phyloP scores from a whole-genome alignment of 2,329 filamentous ascomycete genomes.

The Sphaerulina populicola region DNA sequence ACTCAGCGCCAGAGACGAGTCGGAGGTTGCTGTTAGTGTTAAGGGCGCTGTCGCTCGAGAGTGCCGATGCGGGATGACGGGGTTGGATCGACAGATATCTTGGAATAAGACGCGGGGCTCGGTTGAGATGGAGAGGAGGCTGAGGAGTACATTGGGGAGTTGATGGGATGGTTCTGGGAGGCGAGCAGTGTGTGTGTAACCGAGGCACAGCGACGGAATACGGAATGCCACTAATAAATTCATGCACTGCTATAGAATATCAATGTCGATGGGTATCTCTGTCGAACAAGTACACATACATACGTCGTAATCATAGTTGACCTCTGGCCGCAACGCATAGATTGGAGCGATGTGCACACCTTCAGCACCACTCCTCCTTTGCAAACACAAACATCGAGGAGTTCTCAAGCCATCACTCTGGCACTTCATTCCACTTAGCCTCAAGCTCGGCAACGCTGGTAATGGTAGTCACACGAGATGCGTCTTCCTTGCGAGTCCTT shows the following conservation, averaged over 20 bases:
- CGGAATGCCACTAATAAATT: no score
- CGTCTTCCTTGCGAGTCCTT: conserved; percentile 11
- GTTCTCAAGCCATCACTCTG: background rate
- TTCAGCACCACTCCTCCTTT: background rate
- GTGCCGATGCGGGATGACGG: no score
- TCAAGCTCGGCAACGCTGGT: conserved; percentile 13
- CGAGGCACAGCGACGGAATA: no score
- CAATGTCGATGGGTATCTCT: background rate
- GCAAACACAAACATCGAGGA: background rate
- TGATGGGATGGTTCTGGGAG: no score
- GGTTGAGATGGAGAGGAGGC: no score
- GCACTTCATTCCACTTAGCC: conserved; percentile 4
- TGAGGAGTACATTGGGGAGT: no score
- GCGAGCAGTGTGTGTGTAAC: no score
- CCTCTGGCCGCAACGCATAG: background rate
- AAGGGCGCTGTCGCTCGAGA: no score
- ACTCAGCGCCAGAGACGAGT: no score
- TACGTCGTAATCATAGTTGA: background rate
- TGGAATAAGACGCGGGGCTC: no score
- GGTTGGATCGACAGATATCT: no score
- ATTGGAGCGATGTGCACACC: background rate
- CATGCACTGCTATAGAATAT: background rate
- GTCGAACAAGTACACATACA: background rate
- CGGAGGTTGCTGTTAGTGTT: no score
- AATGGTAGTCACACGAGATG: conserved; percentile 10